These are phyloP conservation scores for Taxawa tesnikishii DNA, from an alignment of 2,329 filamentous ascomycete genomes.

Conservation along the genomic window DNA sequence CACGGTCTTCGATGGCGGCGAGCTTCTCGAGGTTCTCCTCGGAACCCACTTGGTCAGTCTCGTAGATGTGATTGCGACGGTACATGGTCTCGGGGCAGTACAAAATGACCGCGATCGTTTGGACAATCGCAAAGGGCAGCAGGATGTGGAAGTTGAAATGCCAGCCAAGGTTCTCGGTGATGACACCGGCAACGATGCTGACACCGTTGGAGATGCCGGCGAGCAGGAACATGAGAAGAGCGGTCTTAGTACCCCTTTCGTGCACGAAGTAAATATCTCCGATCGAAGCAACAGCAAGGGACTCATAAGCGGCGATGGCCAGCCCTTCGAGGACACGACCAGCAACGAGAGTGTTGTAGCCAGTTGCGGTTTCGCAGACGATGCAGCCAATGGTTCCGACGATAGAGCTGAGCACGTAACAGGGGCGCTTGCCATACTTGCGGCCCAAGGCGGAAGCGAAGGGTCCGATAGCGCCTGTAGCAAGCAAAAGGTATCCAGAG, in stretches of 20 bases:
- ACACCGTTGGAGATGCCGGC: conserved; percentile 22
- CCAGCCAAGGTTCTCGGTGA: conserved; percentile 22
- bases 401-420: conserved; percentile 10
- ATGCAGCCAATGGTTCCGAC: conserved; percentile 5
- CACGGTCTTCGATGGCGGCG: conserved; percentile 3
- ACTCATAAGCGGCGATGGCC: conserved; percentile 20
- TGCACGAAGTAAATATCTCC: conserved; percentile 10
- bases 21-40: conserved; percentile 4
- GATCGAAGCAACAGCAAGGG: conserved; percentile 8
- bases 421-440: conserved; percentile 13
- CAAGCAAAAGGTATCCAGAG: conserved; percentile 24
- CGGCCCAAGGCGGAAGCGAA: conserved; percentile 17
- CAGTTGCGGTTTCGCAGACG: not conserved
- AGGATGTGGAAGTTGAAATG: conserved; percentile 33
- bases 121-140: conserved; percentile 31
- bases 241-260: conserved; percentile 10
- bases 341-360: conserved; percentile 19
- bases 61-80: conserved; percentile 22
- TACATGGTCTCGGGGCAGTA: conserved; percentile 41
- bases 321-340: conserved; percentile 22
- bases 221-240: conserved; percentile 22
- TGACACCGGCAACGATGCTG: conserved; percentile 22
- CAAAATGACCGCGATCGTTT: conserved; percentile 31
- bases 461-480: conserved; percentile 20
- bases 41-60: conserved; percentile 5